phyloP scores from a whole-genome alignment of 1,284 basidiomycete genomes.

The Exobasidium rhododendri region DNA sequence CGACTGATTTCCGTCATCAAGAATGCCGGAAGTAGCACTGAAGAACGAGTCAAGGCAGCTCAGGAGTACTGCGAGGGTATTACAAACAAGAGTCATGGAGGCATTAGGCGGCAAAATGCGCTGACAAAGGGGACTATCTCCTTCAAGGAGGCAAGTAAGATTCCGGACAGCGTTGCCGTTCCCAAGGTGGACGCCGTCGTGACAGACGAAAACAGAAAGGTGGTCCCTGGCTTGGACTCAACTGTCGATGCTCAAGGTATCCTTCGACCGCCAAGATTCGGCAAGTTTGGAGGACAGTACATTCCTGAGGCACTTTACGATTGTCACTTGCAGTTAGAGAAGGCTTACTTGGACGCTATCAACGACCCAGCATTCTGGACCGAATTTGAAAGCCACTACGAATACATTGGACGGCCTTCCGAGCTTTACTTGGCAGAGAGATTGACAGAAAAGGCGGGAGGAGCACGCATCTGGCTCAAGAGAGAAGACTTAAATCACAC shows the following conservation, averaged over 20 bases:
- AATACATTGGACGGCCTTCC: slow-evolving; percentile 78
- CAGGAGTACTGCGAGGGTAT: slow-evolving; percentile 64
- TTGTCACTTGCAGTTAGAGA: slow-evolving; percentile 84
- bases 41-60: slow-evolving; percentile 57
- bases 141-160: slow-evolving; percentile 32
- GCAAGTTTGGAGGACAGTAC: slow-evolving; percentile 93
- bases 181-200: slow-evolving; percentile 48
- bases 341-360: slow-evolving; percentile 80
- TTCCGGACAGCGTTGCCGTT: slow-evolving; percentile 32
- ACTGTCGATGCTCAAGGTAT: slow-evolving; percentile 35
- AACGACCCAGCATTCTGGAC: slow-evolving; percentile 87
- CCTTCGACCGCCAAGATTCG: slow-evolving; percentile 72
- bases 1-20: slow-evolving; percentile 78
- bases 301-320: slow-evolving; percentile 92
- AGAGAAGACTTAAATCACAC: slow-evolving; percentile 75
- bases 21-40: slow-evolving; percentile 56
- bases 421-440: slow-evolving; percentile 72
- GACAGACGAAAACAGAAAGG: slow-evolving; percentile 26
- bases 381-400: slow-evolving; percentile 83
- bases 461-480: slow-evolving; percentile 96
- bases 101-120: slow-evolving; percentile 40
- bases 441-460: slow-evolving; percentile 72
- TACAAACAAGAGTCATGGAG: slow-evolving; percentile 57
- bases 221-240: slow-evolving; percentile 39
- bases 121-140: slow-evolving; percentile 19